Conservation (phyloP, 371 early-diverging fungal genomes). For the Enterocytospora artemiae region DNA sequence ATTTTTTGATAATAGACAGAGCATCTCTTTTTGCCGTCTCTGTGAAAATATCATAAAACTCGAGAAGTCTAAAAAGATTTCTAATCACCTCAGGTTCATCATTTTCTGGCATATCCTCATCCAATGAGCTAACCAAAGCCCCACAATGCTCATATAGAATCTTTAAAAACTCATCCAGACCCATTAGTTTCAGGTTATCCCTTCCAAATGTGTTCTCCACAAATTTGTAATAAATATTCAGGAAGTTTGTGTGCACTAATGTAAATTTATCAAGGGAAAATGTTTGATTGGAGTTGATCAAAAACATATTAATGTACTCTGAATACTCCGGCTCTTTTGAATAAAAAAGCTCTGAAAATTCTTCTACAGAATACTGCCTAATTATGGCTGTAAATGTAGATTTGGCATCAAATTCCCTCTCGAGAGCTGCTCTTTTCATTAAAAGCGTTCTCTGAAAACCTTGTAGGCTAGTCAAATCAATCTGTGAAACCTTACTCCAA, state of each 20-base stretch:
- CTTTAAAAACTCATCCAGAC: constrained; percentile 17
- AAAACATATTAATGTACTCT: constrained; percentile 8
- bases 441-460: constrained; percentile 23
- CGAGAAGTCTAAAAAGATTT: constrained; percentile 32
- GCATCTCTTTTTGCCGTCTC: constrained; percentile 24
- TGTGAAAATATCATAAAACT: constrained; percentile 44
- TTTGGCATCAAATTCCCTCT: constrained; percentile 41
- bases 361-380: not conserved
- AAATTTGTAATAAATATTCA: constrained; percentile 5
- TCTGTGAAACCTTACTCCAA: constrained; percentile 25
- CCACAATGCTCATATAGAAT: constrained; percentile 19
- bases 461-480: constrained; percentile 28
- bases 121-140: not conserved
- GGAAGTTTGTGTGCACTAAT: constrained; percentile 8
- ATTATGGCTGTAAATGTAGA: constrained; percentile 1
- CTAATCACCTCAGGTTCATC: constrained; percentile 4
- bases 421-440: constrained; percentile 27
- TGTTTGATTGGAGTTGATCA: not conserved
- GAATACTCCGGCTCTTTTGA: constrained; percentile 5
- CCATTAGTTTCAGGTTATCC: constrained; percentile 26
- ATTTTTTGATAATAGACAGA: constrained; percentile 28
- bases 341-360: constrained; percentile 17
- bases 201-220: constrained; percentile 31
- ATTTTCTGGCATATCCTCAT: not conserved
- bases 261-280: constrained; percentile 1